A percentile compares a stretch with the other conserved stretches of the same genome.
phyloP scores from a whole-genome alignment of 1,139 yeast genomes.

The Suhomyces anneliseae region DNA sequence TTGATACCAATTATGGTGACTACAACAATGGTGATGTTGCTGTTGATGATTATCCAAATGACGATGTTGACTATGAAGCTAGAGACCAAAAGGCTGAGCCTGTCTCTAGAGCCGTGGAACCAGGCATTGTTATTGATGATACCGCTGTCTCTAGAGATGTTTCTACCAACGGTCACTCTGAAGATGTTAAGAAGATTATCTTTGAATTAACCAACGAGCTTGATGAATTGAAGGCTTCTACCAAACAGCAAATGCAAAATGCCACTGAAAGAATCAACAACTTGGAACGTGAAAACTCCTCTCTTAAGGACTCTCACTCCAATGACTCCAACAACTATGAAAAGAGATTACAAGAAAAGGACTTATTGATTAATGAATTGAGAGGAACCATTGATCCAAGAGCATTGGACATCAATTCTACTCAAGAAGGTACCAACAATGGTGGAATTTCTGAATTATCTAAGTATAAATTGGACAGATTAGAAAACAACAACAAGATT shows the following conservation, averaged over 20 bases:
- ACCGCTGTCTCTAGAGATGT: neutral
- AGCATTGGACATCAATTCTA: constrained; percentile 24
- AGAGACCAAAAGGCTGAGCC: neutral
- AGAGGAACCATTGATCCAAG: constrained; percentile 35
- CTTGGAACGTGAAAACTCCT: constrained; percentile 47
- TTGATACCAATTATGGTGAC: neutral
- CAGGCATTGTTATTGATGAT: neutral
- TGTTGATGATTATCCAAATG: neutral
- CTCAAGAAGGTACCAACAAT: constrained; percentile 5
- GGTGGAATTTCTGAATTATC: constrained; percentile 36
- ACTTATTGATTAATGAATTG: constrained; percentile 36
- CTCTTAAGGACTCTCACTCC: constrained; percentile 22
- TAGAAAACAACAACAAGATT: constrained; percentile 47
- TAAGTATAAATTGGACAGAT: constrained; percentile 40
- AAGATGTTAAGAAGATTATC: constrained; percentile 36
- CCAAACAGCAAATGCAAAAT: constrained; percentile 51
- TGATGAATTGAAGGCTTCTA: constrained; percentile 42
- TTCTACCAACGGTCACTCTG: constrained; percentile 10
- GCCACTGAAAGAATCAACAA: constrained; percentile 52
- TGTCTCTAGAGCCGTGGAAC: neutral
- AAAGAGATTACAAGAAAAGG: constrained; percentile 34
- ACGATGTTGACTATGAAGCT: neutral
- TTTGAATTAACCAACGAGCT: constrained; percentile 50
- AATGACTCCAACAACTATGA: constrained; percentile 20
- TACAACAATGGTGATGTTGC: constrained; percentile 2